A percentile compares a stretch with the other conserved stretches of the same genome.
These are phyloP conservation scores for Phialophora macrospora DNA, from an alignment of 2,329 filamentous ascomycete species.

Conservation along the genomic window DNA sequence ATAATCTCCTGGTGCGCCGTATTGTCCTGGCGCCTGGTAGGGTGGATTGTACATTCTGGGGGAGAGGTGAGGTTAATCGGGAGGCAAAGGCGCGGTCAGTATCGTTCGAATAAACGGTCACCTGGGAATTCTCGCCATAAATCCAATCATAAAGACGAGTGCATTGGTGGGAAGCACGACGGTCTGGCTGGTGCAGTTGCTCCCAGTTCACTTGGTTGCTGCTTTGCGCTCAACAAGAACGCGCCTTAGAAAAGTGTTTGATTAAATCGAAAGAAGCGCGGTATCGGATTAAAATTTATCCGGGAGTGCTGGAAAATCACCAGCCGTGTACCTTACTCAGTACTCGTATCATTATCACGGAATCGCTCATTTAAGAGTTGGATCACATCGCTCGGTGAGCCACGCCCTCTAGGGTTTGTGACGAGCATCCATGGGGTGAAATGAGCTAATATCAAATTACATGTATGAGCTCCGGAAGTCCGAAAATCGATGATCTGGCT, in stretches of 20 bases:
- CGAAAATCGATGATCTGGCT: too few relatives aligned
- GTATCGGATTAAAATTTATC: neutral
- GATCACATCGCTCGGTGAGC: too few relatives aligned
- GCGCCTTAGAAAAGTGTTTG: neutral
- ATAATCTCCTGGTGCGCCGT: conserved; percentile 76
- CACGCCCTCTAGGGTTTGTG: too few relatives aligned
- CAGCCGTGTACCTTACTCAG: neutral
- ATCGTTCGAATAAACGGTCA: neutral
- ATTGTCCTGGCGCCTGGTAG: conserved; percentile 55
- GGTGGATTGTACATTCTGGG: conserved; percentile 30
- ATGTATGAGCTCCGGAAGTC: too few relatives aligned
- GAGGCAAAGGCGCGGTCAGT: neutral
- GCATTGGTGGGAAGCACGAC: neutral
- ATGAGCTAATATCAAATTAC: too few relatives aligned
- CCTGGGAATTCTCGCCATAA: neutral
- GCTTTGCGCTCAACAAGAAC: neutral
- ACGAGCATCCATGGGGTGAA: too few relatives aligned
- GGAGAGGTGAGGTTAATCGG: neutral
- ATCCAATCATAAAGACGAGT: neutral
- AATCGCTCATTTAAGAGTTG: too few relatives aligned
- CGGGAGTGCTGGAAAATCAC: neutral
- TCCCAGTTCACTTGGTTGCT: neutral
- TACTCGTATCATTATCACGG: too few relatives aligned
- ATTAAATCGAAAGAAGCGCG: neutral
- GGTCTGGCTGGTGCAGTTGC: neutral